phyloP scores from a whole-genome alignment of 768 basidiomycete species.

The Hericium alpestre region DNA sequence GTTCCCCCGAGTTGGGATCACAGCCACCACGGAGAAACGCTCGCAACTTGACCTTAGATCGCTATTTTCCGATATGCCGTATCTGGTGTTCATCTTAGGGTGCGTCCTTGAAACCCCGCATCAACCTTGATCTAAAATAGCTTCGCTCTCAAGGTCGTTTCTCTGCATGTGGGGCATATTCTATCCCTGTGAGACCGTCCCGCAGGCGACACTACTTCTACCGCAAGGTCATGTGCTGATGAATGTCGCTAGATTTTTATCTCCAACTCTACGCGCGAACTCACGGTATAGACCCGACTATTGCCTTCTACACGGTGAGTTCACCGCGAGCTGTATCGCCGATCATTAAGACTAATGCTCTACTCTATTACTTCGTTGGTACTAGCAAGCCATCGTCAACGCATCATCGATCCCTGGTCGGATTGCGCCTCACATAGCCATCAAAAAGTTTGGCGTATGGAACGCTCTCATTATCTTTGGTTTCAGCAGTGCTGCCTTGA shows the following conservation, averaged over 20 bases:
- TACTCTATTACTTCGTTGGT: not conserved
- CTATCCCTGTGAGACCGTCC: not conserved
- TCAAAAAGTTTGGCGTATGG: not conserved
- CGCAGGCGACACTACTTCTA: no score
- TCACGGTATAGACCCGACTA: not conserved
- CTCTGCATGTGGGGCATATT: not conserved
- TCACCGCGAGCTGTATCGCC: not conserved
- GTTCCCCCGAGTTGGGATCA: not conserved
- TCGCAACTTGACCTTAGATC: not conserved
- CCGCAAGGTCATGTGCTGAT: not conserved
- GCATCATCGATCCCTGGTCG: no score
- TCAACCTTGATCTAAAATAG: no score
- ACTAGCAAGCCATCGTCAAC: not conserved
- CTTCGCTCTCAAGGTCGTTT: not conserved
- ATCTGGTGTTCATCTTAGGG: not conserved
- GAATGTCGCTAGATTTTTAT: not conserved
- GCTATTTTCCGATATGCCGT: not conserved
- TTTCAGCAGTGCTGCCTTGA: constrained; percentile 7
- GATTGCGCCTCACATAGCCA: not conserved
- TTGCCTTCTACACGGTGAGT: not conserved
- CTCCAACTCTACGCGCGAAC: not conserved
- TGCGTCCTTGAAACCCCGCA: not conserved
- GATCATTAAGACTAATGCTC: not conserved
- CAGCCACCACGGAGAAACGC: not conserved
- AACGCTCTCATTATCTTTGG: not conserved